phyloP scores from a whole-genome alignment of 2,329 filamentous ascomycete genomes.

The Aureobasidium leucospermi region DNA sequence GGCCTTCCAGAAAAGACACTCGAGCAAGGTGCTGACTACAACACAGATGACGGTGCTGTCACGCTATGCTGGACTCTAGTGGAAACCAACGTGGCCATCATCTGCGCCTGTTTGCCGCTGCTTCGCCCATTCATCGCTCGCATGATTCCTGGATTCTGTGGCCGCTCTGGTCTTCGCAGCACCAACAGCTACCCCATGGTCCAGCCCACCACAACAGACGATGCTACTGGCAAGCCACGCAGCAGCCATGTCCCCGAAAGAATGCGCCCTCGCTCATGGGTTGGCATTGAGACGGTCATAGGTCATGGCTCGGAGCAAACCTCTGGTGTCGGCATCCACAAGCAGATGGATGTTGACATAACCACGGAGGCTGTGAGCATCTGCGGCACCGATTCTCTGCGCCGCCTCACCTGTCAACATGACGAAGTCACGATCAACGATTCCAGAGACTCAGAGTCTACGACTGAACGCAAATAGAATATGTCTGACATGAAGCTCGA shows the following conservation, averaged over 20 bases:
- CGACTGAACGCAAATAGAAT: not conserved
- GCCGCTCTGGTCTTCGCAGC: not conserved
- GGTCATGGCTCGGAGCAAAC: not conserved
- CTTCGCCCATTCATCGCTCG: slow-evolving; percentile 13
- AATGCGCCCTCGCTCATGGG: slow-evolving; percentile 8
- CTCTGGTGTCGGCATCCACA: slow-evolving; percentile 3
- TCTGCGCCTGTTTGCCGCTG: slow-evolving; percentile 24
- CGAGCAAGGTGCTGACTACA: not conserved
- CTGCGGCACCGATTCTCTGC: slow-evolving; percentile 7
- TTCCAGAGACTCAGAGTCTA: not conserved
- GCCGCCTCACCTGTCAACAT: not conserved
- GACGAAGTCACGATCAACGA: not conserved
- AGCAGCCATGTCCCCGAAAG: not conserved
- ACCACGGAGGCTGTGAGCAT: slow-evolving; percentile 11
- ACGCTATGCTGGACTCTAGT: slow-evolving; percentile 22
- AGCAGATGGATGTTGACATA: slow-evolving; percentile 13
- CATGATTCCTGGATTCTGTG: slow-evolving; percentile 9
- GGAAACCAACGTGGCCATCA: slow-evolving; percentile 24
- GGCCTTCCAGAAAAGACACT: not conserved
- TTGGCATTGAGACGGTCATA: slow-evolving; percentile 3
- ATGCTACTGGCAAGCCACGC: not conserved
- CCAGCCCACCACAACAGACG: slow-evolving; percentile 1
- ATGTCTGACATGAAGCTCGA: not conserved
- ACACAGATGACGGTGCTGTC: slow-evolving; percentile 10
- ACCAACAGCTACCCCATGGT: not conserved